These are phyloP conservation scores for Rhodotorula sp. DNA, from an alignment of 1,284 basidiomycete species.

Conservation along the genomic window DNA sequence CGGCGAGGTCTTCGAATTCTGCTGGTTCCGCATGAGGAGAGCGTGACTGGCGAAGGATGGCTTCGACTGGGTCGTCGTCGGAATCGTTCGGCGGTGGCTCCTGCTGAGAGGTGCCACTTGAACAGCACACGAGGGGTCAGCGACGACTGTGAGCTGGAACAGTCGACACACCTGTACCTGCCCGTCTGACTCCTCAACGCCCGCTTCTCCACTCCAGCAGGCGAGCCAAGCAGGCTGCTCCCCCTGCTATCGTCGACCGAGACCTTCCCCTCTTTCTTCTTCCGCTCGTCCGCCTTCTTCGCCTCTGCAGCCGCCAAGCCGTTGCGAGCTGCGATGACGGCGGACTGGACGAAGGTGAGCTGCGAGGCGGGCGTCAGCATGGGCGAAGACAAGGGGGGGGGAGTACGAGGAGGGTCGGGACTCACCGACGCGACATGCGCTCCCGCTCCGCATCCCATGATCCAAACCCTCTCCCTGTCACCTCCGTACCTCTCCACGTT, in stretches of 20 bases:
- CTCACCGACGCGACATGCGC: conserved; percentile 6
- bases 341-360: conserved; percentile 48
- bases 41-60: too few species aligned
- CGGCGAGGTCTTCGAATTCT: too few species aligned
- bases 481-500: conserved; percentile 47
- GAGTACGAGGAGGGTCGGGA: neutral
- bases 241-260: neutral
- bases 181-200: too few species aligned
- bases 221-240: neutral
- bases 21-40: too few species aligned
- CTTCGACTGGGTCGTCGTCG: too few species aligned
- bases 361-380: neutral
- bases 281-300: neutral
- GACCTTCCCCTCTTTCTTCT: neutral
- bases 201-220: too few species aligned
- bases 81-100: too few species aligned
- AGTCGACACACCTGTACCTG: too few species aligned
- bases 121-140: neutral
- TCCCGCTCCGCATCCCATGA: conserved; percentile 14
- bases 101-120: neutral
- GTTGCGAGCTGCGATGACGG: conserved; percentile 47
- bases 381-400: too few species aligned
- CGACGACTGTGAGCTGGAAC: too few species aligned
- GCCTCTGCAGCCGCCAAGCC: conserved; percentile 3
- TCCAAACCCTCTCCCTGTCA: conserved; percentile 40